Base-by-base conservation (phyloP, 1,284 basidiomycete genomes). In the Ganoderma lucidum region DNA sequence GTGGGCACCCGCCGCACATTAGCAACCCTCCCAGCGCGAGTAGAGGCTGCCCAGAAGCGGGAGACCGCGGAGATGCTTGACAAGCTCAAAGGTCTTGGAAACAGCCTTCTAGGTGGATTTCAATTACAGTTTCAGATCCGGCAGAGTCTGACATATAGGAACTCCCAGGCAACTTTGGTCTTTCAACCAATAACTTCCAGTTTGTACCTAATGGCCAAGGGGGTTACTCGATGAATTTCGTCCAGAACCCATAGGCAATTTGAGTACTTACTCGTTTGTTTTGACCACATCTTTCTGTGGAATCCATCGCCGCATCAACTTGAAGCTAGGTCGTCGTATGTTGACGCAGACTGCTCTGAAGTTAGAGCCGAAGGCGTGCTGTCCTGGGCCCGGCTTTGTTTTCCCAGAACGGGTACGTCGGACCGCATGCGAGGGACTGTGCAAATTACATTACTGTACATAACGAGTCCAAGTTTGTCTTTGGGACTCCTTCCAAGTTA, bases 131-230 rank as follows among this genome's bases (percentile, higher is more conserved):
- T 58, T 39, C 32, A 41, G 45, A 60, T 23, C 6, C 8, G 12
- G 32, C 35, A 39, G 23, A 12, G 41, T 37, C 55, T 65, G 56
- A 63, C 23, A 8, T 14, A 61, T 14, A 61, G 63, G 12, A 12
- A 6, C 62, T 23, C 35, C 3, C 71, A 95, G 93, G 93, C 2
- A 91, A 91, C 71, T 96, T 97, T 78, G 96, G 95, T 17, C 80
- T 97, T 71, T 96, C 93, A 32, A 96, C 95, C 0, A 90, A 97
- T 77, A 97, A 96, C 82, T 99, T 99, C 87, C 93, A 98, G 81
- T 95, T 99, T 75, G 91, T 92, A 69, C 94, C 94, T 30, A 96
- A 96, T 73, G 93, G 93, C 23, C 92, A 96, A 74, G 97, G 97
- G 37, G 96, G 97, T 0, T 99, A 98, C 83, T 94, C 93, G 1